Base-by-base conservation (phyloP, 2,329 filamentous ascomycete genomes). In the Thelonectria rubi region DNA sequence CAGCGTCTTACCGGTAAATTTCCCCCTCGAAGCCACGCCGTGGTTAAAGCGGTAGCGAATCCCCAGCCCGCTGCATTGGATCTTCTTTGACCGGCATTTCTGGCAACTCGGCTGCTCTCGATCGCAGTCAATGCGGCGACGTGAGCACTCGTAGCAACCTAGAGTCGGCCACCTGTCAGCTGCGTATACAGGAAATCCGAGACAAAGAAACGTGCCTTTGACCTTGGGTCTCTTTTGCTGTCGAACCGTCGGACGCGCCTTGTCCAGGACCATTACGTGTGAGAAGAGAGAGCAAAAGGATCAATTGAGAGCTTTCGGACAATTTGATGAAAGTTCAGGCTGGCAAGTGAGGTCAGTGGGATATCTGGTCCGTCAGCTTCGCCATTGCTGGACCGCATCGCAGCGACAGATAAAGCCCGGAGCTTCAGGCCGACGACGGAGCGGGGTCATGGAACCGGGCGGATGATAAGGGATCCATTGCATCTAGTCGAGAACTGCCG, bases 121-220 rank as follows among this genome's bases (percentile, higher is more conserved):
- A 9, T 69, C 68, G 15, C 68, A 69, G n/a, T 69, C 67, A 59
- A 69, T 70, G 30, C 68, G 68, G 3, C 68, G 62, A 7, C 65
- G 67, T 4, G 68, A 69, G 14, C 68, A 69, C 47, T 69, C 65
- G 12, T 69, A 69, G 5, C 68, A 69, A 5, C 68, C 68, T 69
- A 7, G n/a, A 43, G 14, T 14, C 24, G 12, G 21, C 32, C 14
- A 24, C 8, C 49, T 39, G 54, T 57, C 37, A 57, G 45, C 50
- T 45, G 11, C 11, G 34, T 18, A 37, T 32, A 17, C n/a, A 37
- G n/a, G 34, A 20, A 32, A 45, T 26, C 24, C 43, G 45, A 24
- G 45, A 26, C 24, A 43, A 30, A 46, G 37, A 57, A 26, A 32
- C 54, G 18, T 57, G 46, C 54, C 54, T 57, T 57, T 57, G 26